Evolutionary conservation across 2,329 filamentous ascomycete genomes (phyloP).

Genomic region (Sporothrix brunneoviolacea): DNA sequence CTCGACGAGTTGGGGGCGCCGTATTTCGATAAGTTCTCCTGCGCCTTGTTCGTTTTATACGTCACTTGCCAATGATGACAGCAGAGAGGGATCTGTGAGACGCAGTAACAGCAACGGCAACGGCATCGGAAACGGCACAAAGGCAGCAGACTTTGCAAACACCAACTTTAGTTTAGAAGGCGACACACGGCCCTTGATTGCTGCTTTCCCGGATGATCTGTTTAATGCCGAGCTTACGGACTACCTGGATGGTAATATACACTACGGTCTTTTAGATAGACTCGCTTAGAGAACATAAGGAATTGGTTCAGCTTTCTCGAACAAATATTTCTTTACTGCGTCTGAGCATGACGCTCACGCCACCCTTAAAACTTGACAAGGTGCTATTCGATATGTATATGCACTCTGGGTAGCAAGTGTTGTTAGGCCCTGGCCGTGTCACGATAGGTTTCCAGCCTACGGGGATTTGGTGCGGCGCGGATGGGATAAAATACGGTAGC

Average conservation of each 20-base stretch:
- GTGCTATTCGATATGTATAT: no score
- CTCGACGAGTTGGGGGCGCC: neutral
- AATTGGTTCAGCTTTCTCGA: no score
- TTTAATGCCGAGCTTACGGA: constrained; percentile 21
- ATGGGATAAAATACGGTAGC: no score
- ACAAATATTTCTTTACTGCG: no score
- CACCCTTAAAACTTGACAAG: no score
- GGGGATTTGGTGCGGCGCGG: no score
- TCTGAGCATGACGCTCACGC: no score
- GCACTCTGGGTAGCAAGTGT: no score
- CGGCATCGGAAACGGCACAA: neutral
- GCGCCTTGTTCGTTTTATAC: neutral
- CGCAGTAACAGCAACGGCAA: neutral
- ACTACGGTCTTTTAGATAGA: constrained; percentile 17
- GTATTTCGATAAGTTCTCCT: neutral
- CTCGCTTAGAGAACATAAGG: neutral
- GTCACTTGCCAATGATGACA: neutral
- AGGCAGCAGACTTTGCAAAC: neutral
- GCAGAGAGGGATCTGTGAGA: neutral
- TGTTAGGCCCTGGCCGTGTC: no score
- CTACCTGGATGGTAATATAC: constrained; percentile 17
- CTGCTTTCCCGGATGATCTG: constrained; percentile 18
- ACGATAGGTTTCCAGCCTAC: no score
- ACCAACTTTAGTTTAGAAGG: neutral
- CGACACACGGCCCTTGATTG: constrained; percentile 3